Conservation (phyloP, 1,284 basidiomycete species). For the Somion occarium region DNA sequence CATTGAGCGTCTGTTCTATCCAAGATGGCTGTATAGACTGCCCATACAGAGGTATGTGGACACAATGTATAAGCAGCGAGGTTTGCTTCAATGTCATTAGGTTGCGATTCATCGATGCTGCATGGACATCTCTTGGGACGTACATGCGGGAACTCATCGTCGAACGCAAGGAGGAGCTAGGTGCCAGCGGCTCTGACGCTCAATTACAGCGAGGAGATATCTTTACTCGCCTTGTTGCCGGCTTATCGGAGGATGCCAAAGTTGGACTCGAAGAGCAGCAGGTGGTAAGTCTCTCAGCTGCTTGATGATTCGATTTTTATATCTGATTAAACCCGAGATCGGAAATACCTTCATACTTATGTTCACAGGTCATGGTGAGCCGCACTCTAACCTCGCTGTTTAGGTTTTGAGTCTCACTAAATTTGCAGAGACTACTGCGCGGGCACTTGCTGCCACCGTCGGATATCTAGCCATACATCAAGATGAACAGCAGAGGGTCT, state of each 20-base stretch:
- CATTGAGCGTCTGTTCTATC: slow-evolving; percentile 5
- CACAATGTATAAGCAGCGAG: too few relatives aligned
- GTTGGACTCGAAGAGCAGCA: slow-evolving; percentile 10
- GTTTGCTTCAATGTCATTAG: not conserved
- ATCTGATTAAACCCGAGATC: slow-evolving; percentile 5
- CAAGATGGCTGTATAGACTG: slow-evolving; percentile 10
- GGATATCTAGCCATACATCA: slow-evolving; percentile 34
- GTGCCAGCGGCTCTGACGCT: not conserved
- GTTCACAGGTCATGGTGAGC: slow-evolving; percentile 15
- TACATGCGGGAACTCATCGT: slow-evolving; percentile 3
- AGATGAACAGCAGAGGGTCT: slow-evolving; percentile 32
- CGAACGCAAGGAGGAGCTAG: not conserved
- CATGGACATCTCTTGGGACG: slow-evolving; percentile 1
- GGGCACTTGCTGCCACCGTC: slow-evolving; percentile 31
- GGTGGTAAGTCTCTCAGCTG: slow-evolving; percentile 6
- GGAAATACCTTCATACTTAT: slow-evolving; percentile 16
- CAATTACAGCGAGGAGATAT: slow-evolving; percentile 5
- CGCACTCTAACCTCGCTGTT: not conserved
- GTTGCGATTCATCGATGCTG: slow-evolving; percentile 6
- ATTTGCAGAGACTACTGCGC: slow-evolving; percentile 31
- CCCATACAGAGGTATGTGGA: slow-evolving; percentile 9
- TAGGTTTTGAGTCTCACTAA: not conserved
- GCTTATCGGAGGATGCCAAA: slow-evolving; percentile 12
- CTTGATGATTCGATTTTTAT: not conserved
- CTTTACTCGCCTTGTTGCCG: slow-evolving; percentile 10